Evolutionary conservation across 139 green algal genomes (phyloP).

Genomic region (Chlorella ohadii): DNA sequence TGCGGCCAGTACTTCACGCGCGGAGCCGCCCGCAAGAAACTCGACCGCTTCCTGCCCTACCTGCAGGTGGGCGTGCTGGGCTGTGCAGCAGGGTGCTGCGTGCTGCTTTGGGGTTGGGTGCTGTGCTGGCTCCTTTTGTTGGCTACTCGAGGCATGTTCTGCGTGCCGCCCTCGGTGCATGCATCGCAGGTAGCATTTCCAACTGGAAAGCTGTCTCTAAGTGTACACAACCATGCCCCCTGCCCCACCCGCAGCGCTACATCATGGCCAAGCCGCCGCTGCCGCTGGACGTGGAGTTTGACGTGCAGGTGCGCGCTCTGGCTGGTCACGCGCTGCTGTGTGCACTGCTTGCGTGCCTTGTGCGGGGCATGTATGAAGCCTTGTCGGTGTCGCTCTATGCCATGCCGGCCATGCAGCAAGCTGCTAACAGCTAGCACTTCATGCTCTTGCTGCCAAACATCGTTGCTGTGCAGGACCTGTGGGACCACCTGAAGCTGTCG

Average conservation of each 20-base stretch:
- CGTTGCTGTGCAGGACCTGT: constrained; percentile 84
- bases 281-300: constrained; percentile 92
- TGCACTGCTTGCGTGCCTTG: not conserved
- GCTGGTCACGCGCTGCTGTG: not conserved
- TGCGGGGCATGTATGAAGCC: not conserved
- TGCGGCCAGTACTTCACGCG: constrained; percentile 90
- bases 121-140: too few relatives aligned
- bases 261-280: constrained; percentile 81
- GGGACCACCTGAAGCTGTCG: constrained; percentile 63
- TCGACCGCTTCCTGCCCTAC: constrained; percentile 94
- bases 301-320: constrained; percentile 75
- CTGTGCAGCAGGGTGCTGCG: too few relatives aligned
- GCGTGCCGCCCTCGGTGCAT: too few relatives aligned
- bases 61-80: constrained; percentile 56
- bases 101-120: too few relatives aligned
- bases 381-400: too few relatives aligned
- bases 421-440: too few relatives aligned
- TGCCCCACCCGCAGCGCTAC: constrained; percentile 67
- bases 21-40: constrained; percentile 60
- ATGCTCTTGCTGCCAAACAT: too few relatives aligned
- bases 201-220: too few relatives aligned
- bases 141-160: too few relatives aligned
- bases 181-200: too few relatives aligned
- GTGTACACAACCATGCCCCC: too few relatives aligned
- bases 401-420: too few relatives aligned